phyloP scores from a whole-genome alignment of 306 rosid species.

The Prunus persica region DNA sequence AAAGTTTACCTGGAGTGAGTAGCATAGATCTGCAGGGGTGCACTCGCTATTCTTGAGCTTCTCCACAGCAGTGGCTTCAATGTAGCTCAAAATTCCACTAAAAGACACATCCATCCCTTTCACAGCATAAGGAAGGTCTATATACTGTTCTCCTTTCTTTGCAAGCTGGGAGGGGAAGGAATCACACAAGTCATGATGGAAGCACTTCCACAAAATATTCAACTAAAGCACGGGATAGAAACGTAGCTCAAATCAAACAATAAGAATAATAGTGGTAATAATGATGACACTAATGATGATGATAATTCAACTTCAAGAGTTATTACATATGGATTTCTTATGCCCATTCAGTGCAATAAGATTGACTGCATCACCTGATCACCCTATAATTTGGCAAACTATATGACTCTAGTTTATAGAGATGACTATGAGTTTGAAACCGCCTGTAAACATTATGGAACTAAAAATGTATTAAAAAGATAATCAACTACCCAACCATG shows the following conservation, averaged over 20 bases:
- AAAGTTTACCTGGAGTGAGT: constrained; percentile 72
- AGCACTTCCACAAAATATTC: neutral
- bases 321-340: neutral
- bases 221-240: neutral
- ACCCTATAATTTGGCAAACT: neutral
- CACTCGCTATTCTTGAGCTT: constrained; percentile 74
- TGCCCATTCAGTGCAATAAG: neutral
- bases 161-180: constrained; percentile 56
- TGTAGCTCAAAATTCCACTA: constrained; percentile 81
- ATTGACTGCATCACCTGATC: neutral
- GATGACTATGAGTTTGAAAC: neutral
- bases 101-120: constrained; percentile 98
- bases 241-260: neutral
- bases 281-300: neutral
- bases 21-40: constrained; percentile 93
- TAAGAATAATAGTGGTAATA: neutral
- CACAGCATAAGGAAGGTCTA: constrained; percentile 83
- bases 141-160: constrained; percentile 74
- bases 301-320: neutral
- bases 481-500: neutral
- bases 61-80: constrained; percentile 83
- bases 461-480: neutral
- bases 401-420: neutral
- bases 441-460: neutral
- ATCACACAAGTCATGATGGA: constrained; percentile 14